Evolutionary conservation across 2,329 filamentous ascomycete species (phyloP).

Genomic region (Epichloe bromicola): DNA sequence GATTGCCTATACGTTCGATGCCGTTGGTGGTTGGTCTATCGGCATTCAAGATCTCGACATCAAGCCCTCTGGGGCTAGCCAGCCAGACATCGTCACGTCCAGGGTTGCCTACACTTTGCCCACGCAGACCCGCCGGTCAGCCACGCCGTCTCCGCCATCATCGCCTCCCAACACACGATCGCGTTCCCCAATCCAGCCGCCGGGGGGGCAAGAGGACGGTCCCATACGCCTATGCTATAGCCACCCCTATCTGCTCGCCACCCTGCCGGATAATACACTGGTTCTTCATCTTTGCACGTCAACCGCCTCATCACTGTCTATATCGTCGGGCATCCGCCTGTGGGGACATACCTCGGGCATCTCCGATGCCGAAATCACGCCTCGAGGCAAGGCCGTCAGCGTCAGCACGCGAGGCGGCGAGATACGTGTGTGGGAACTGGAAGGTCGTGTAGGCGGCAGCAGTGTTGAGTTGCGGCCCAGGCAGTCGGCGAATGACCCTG

Average conservation of each 20-base stretch:
- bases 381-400: conserved; percentile 79
- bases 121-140: conserved; percentile 13
- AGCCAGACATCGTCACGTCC: conserved; percentile 20
- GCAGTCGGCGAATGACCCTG: conserved; percentile 9
- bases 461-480: conserved; percentile 40
- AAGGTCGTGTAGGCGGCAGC: conserved; percentile 47
- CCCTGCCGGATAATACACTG: conserved; percentile 77
- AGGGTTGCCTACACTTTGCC: conserved; percentile 25
- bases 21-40: conserved; percentile 71
- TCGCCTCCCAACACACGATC: conserved; percentile 6
- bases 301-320: conserved; percentile 48
- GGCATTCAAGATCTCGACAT: conserved; percentile 84
- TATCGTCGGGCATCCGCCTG: conserved; percentile 62
- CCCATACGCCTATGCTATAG: conserved; percentile 55
- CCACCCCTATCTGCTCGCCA: conserved; percentile 76
- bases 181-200: conserved; percentile 4
- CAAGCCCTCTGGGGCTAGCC: conserved; percentile 16
- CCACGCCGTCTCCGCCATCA: conserved; percentile 7
- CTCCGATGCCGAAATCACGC: conserved; percentile 71
- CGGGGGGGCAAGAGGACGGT: conserved; percentile 20
- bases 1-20: conserved; percentile 74
- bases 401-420: conserved; percentile 69
- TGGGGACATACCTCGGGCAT: conserved; percentile 91
- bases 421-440: conserved; percentile 70
- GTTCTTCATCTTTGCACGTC: conserved; percentile 73